Evolutionary conservation across 1,139 yeast species (phyloP).

Genomic region (Lodderomyces jiufengensis): DNA sequence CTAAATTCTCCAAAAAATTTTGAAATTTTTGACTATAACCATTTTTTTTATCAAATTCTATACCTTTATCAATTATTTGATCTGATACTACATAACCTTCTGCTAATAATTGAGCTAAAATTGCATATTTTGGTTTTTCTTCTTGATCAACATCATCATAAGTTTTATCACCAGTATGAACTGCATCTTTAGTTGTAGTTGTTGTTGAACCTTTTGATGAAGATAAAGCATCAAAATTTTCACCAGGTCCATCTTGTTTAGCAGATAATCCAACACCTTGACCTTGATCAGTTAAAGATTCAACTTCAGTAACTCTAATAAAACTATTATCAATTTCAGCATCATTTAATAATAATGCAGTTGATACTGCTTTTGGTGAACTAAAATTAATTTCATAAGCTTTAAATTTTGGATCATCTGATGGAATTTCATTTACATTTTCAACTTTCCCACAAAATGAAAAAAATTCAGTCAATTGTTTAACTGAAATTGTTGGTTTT

Average conservation of each 20-base stretch:
- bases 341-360: slow-evolving; percentile 71
- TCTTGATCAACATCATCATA: slow-evolving; percentile 62
- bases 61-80: slow-evolving; percentile 54
- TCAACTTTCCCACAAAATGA: slow-evolving; percentile 71
- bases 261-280: slow-evolving; percentile 7
- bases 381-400: slow-evolving; percentile 52
- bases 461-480: slow-evolving; percentile 67
- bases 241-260: slow-evolving; percentile 6
- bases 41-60: slow-evolving; percentile 60
- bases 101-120: slow-evolving; percentile 72
- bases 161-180: slow-evolving; percentile 15
- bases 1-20: slow-evolving; percentile 1
- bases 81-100: slow-evolving; percentile 70
- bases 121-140: slow-evolving; percentile 71
- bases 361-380: slow-evolving; percentile 59
- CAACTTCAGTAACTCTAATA: slow-evolving; percentile 43
- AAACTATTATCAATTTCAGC: slow-evolving; percentile 65
- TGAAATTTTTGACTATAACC: slow-evolving; percentile 46
- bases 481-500: slow-evolving; percentile 48
- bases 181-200: slow-evolving; percentile 16
- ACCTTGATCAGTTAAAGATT: slow-evolving; percentile 19
- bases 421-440: slow-evolving; percentile 8
- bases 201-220: slow-evolving; percentile 7
- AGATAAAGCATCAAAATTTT: too few species aligned
- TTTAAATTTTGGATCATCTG: too few species aligned